These are phyloP conservation scores for Acanthamoeba sp. DNA, from an alignment of 208 protist species.

Conservation along the genomic window DNA sequence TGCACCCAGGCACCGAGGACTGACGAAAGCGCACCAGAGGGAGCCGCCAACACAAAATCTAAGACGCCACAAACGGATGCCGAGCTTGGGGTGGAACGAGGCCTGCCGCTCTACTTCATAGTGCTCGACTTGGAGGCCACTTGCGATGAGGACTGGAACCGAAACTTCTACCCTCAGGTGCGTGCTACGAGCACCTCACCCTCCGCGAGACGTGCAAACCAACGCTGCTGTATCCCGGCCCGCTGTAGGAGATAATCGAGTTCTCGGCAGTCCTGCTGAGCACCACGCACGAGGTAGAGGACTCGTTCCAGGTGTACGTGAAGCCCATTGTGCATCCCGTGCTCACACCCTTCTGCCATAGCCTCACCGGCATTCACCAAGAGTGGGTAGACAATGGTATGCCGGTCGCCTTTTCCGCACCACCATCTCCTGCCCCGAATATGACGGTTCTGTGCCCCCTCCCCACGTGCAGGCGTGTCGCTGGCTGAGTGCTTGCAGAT, in stretches of 20 bases:
- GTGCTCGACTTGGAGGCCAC: constrained; percentile 97
- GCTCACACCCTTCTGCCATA: constrained; percentile 94
- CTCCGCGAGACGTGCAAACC: not conserved
- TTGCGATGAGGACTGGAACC: constrained; percentile 87
- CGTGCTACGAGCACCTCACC: constrained; percentile 34
- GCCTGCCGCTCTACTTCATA: constrained; percentile 63
- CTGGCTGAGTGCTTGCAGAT: constrained; percentile 4
- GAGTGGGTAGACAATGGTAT: constrained; percentile 91
- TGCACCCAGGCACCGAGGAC: too few relatives aligned
- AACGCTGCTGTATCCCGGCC: too few relatives aligned
- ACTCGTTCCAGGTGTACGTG: constrained; percentile 90
- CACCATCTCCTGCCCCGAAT: too few relatives aligned
- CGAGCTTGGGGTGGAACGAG: too few relatives aligned
- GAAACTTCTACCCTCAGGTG: constrained; percentile 17
- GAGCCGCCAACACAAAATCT: not conserved
- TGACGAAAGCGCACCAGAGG: not conserved
- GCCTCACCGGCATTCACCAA: constrained; percentile 97
- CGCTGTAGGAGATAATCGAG: constrained; percentile 97
- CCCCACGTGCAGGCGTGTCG: not conserved
- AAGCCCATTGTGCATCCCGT: constrained; percentile 90
- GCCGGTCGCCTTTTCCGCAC: too few relatives aligned
- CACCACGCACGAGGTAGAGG: not conserved
- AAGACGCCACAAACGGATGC: not conserved
- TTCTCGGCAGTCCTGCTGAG: constrained; percentile 94
- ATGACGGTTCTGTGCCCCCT: too few relatives aligned